Evolutionary conservation across 768 basidiomycete genomes (phyloP).

Genomic region (Lentinula boryana): DNA sequence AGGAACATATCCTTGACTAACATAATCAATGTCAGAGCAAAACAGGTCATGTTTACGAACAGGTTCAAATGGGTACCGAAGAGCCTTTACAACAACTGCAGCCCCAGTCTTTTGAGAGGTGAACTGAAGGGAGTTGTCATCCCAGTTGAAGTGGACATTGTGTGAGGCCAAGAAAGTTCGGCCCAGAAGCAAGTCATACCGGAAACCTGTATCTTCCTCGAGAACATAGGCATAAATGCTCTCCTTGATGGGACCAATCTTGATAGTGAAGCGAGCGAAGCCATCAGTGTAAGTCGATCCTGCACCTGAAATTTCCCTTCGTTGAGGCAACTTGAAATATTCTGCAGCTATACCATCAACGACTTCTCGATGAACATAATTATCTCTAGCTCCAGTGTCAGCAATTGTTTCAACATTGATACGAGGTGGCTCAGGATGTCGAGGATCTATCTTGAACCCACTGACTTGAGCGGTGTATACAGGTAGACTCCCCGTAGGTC

Average conservation of each 20-base stretch:
- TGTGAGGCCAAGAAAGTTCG: background rate
- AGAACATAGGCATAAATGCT: slow-evolving; percentile 5
- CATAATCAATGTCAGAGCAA: too few species aligned
- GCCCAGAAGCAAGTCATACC: slow-evolving; percentile 9
- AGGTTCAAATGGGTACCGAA: too few species aligned
- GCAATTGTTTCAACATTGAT: slow-evolving; percentile 4
- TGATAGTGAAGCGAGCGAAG: slow-evolving; percentile 8
- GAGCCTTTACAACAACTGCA: too few species aligned
- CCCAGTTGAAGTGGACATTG: slow-evolving; percentile 7
- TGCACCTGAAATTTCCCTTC: slow-evolving; percentile 7
- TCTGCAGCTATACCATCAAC: background rate
- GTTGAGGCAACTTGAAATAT: background rate
- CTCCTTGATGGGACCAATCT: slow-evolving; percentile 9
- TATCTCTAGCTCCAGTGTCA: slow-evolving; percentile 10
- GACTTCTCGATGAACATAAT: slow-evolving; percentile 5
- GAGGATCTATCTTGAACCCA: background rate
- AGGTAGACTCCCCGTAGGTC: background rate
- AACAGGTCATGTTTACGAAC: too few species aligned
- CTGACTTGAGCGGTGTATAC: slow-evolving; percentile 2
- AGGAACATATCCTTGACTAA: too few species aligned
- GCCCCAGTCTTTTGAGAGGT: slow-evolving; percentile 6
- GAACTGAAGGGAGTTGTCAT: slow-evolving; percentile 3
- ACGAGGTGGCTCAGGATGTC: background rate
- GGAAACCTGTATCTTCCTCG: slow-evolving; percentile 3
- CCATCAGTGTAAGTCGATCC: slow-evolving; percentile 3